Percentiles rank a stretch among this genome's conserved stretches.
Conservation (phyloP, 768 basidiomycete genomes). For the Chalciporus piperatus region DNA sequence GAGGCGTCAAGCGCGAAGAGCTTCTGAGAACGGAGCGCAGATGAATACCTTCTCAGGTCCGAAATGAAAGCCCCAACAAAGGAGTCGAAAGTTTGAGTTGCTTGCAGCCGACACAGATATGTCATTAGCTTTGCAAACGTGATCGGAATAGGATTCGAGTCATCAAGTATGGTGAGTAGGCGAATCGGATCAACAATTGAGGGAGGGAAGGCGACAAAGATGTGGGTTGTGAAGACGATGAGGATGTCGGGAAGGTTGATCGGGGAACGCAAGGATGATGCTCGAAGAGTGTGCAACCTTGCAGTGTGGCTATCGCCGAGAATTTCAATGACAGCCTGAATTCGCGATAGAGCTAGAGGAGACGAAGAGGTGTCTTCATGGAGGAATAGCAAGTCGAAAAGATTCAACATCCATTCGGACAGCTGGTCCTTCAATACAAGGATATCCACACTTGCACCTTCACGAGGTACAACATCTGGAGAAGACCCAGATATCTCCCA, state of each 20-base stretch:
- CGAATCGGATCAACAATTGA: constrained; percentile 2
- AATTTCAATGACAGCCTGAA: constrained; percentile 21
- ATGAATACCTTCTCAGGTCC: constrained; percentile 24
- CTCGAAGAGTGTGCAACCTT: constrained; percentile 17
- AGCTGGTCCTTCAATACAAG: constrained; percentile 17
- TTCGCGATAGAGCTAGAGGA: constrained; percentile 3
- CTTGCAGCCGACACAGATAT: constrained; percentile 15
- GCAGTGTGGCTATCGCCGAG: constrained; percentile 22
- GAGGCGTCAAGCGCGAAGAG: constrained; percentile 47
- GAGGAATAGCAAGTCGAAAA: constrained; percentile 24
- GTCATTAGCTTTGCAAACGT: constrained; percentile 32
- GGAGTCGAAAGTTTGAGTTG: constrained; percentile 6
- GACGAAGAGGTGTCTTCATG: background rate
- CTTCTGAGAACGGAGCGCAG: constrained; percentile 31
- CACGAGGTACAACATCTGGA: background rate
- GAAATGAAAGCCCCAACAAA: constrained; percentile 25
- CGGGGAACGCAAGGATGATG: constrained; percentile 1
- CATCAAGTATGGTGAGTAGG: constrained; percentile 26
- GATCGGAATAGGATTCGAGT: constrained; percentile 27
- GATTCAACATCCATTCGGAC: constrained; percentile 17
- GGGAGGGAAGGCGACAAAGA: constrained; percentile 12
- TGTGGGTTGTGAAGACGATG: constrained; percentile 18
- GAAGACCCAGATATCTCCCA: constrained; percentile 2
- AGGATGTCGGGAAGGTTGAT: constrained; percentile 26
- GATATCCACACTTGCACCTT: background rate